Percentiles rank a stretch among this genome's conserved stretches.
These are phyloP conservation scores for Aspergillus oerlinghausenensis DNA, from an alignment of 2,329 filamentous ascomycete species.

Conservation along the genomic window DNA sequence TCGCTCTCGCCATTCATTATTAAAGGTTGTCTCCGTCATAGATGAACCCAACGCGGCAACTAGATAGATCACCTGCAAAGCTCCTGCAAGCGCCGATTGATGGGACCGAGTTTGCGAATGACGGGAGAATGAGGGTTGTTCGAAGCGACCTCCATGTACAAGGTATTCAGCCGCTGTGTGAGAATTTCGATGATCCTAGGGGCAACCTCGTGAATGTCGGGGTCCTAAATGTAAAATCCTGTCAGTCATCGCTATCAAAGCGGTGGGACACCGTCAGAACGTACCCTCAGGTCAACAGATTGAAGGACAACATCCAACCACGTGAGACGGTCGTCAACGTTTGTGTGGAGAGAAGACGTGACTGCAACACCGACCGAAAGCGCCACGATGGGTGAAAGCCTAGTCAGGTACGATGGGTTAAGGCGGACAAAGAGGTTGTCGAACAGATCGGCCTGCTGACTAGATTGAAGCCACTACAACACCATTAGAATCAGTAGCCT, in stretches of 20 bases:
- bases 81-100: conserved; percentile 42
- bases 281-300: conserved; percentile 51
- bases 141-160: conserved; percentile 55
- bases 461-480: conserved; percentile 57
- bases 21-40: not conserved
- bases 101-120: conserved; percentile 46
- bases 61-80: conserved; percentile 18
- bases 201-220: conserved; percentile 53
- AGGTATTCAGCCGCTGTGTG: conserved; percentile 51
- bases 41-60: not conserved
- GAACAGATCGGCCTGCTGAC: conserved; percentile 56
- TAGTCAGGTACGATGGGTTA: conserved; percentile 52
- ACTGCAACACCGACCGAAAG: conserved; percentile 61
- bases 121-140: conserved; percentile 49
- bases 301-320: conserved; percentile 56
- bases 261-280: conserved; percentile 12
- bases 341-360: conserved; percentile 51
- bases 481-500: conserved; percentile 14
- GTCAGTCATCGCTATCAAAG: conserved; percentile 3
- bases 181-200: conserved; percentile 59
- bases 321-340: conserved; percentile 50
- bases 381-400: conserved; percentile 54
- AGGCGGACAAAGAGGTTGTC: conserved; percentile 57
- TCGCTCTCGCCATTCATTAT: not conserved
- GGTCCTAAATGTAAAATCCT: conserved; percentile 34